Evolutionary conservation across 306 rosid species (phyloP), one percentile per base, ranked within the genome.

Genomic region (Carpinus fangiana): DNA sequence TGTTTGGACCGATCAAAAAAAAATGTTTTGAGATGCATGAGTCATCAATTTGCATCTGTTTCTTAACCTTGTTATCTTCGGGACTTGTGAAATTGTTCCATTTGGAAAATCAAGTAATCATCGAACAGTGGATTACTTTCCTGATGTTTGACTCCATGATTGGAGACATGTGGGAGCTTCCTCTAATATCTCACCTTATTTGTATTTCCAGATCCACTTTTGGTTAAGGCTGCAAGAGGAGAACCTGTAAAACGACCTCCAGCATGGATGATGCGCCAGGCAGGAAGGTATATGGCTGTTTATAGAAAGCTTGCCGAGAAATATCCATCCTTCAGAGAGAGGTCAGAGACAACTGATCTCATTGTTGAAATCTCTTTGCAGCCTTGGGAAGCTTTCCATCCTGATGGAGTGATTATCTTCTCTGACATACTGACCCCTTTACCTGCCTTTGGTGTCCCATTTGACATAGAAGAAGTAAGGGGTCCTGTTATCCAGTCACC

Each of bases 261-360:
- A 17, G 98, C 97, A 51, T 95, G 99, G 99, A 95, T 95, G 97
- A 95, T 95, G 99, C 95, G 97, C 45, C 99, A 95, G 84, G 99
- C 99, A 21, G 99, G 99, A 86, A 91, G 99, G 87, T 95, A 93
- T 86, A 93, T 95, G 99, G 97, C 97, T 81, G 75, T 85, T 89
- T 95, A 95, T 87, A 89, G 85, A 89, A 95, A 91, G 93, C 97
- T 95, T 82, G 98, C 99, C 36, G 93, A 95, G 96, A 91, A 89
- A 82, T 71, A 91, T 71, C 99, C 99, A 57, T 95, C 98, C 71
- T 95, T 95, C 92, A 84, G 99, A 82, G 93, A 95, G 90, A 88
- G 99, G 82, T 95, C 98, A 80, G 99, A 93, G 86, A 95, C 91
- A 56, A 95, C 98, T 81, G 99, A 95, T 84, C 98, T 95, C 87